phyloP scores from a whole-genome alignment of 1,284 basidiomycete species.

The Papiliotrema laurentii region DNA sequence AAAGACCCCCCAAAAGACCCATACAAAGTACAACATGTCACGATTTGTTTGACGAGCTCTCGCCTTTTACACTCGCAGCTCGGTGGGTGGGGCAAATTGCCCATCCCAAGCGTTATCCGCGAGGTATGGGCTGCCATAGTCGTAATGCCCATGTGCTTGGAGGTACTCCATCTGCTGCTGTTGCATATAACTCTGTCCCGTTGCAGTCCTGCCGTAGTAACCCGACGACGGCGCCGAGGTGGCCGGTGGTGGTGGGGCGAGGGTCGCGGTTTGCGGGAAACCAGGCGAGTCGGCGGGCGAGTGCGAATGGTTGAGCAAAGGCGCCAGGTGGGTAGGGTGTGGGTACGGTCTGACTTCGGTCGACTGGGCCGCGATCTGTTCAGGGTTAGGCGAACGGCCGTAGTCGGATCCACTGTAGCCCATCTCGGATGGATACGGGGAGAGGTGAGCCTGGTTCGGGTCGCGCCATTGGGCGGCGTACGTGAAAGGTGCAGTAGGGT shows the following conservation, averaged over 20 bases:
- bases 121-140: conserved; percentile 29
- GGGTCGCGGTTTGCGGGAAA: conserved; percentile 16
- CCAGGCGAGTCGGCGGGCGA: conserved; percentile 20
- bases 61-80: too few relatives aligned
- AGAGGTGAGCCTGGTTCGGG: conserved; percentile 11
- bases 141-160: conserved; percentile 19
- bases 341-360: not conserved
- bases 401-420: conserved; percentile 20
- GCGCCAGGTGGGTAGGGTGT: conserved; percentile 23
- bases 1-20: too few relatives aligned
- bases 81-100: not conserved
- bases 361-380: not conserved
- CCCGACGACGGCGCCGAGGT: not conserved
- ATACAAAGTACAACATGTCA: too few relatives aligned
- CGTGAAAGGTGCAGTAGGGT: too few relatives aligned
- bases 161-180: conserved; percentile 35
- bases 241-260: conserved; percentile 7
- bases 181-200: conserved; percentile 25
- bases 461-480: conserved; percentile 13
- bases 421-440: conserved; percentile 17
- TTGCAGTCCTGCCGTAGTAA: conserved; percentile 9
- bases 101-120: conserved; percentile 22
- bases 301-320: conserved; percentile 18
- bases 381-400: conserved; percentile 24
- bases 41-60: too few relatives aligned